Base-by-base conservation (phyloP, 2,329 filamentous ascomycete genomes). In the Cladosporium phlei region DNA sequence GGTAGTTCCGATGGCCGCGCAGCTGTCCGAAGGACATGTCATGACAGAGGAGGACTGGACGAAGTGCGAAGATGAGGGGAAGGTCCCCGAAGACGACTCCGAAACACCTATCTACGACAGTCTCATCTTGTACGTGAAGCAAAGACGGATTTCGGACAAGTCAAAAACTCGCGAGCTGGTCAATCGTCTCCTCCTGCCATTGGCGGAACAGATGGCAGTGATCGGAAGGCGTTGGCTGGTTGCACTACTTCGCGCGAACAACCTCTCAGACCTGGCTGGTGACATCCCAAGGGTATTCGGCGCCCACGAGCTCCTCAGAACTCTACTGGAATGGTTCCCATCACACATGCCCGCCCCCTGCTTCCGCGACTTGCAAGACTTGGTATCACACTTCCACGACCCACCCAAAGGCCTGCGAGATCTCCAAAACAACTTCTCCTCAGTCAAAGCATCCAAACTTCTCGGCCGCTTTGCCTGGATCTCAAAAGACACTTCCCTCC, bases 1-100 rank as follows among this genome's bases (percentile, higher is more conserved):
- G 5, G 51, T 59, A 2, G 52, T 70, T 30, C 62, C 66, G 1
- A 42, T 67, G 14, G 60, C 60, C 5, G 62, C 63, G 14, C 63
- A 60, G 20, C 30, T 71, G 8, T 58, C 67, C 44, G 68, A 70
- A 39, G 57, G 64, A 10, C 44, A 47, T 1, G 59, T 57, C 5
- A 46, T 65, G 10, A 49, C 49, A 5, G 59, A 66, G 14, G 34
- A 52, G 3, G 60, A 64, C n/a, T 70, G 67, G 67, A 11, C 28
- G 6, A 39, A 57, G 12, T 54, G 52, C 5, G 58, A 62, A 28
- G 21, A 53, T 5, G 53, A 47, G 12, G 39, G 48, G 14, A 40
- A 29, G 10, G 20, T 58, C 3, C 61, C 61, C 16, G 53, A 60
- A 8, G 19, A 17, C 10, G 39, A 43, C 10, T 14, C 30, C 12